Conservation (phyloP, 768 basidiomycete species). For the Ramaria rubella region DNA sequence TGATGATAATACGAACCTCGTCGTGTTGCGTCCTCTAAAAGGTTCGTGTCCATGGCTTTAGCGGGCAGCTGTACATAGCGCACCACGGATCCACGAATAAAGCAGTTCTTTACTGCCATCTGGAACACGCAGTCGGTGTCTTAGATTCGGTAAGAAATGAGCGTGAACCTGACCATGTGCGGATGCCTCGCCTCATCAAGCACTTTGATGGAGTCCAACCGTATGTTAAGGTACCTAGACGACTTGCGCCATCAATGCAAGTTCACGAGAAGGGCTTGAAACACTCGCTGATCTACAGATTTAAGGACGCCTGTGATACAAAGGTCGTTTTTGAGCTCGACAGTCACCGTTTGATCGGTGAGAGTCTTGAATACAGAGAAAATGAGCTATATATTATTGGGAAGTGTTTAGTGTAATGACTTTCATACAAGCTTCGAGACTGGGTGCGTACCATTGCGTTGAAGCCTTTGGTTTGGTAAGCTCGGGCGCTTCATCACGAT, state of each 20-base stretch:
- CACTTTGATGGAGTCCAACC: constrained; percentile 89
- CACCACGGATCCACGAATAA: constrained; percentile 97
- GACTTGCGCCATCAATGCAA: neutral
- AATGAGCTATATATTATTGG: constrained; percentile 54
- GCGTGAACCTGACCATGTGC: constrained; percentile 70
- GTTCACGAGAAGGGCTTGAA: neutral
- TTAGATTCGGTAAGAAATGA: neutral
- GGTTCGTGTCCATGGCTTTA: constrained; percentile 88
- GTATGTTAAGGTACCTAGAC: constrained; percentile 86
- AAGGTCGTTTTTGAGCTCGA: constrained; percentile 98
- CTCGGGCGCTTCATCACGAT: too few species aligned
- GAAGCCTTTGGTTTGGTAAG: neutral
- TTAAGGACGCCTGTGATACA: constrained; percentile 93
- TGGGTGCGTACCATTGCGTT: neutral
- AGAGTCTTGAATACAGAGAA: constrained; percentile 99
- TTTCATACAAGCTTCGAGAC: neutral
- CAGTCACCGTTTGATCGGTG: constrained; percentile 93
- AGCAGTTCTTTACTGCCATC: constrained; percentile 99
- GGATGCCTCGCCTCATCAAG: constrained; percentile 90
- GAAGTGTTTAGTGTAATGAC: neutral
- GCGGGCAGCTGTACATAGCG: constrained; percentile 94
- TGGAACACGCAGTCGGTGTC: constrained; percentile 27
- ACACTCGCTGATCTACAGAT: constrained; percentile 92
- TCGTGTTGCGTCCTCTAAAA: constrained; percentile 93
- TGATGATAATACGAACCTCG: constrained; percentile 53